phyloP scores from a whole-genome alignment of 1,284 basidiomycete species.

The Melampsora larici-populina region DNA sequence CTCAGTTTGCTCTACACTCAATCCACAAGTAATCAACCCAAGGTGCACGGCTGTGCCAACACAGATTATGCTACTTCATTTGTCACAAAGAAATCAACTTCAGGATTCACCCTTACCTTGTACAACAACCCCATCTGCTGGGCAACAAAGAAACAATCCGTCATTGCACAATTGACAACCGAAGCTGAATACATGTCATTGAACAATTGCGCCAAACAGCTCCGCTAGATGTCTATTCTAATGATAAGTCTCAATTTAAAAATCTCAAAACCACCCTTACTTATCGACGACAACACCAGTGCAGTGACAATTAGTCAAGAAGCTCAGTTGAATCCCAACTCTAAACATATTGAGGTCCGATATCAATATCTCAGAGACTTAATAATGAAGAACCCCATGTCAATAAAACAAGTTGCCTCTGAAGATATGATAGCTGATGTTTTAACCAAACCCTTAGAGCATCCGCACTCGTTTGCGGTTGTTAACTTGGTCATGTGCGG shows the following conservation, averaged over 20 bases:
- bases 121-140: too few species aligned
- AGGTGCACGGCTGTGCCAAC: constrained; percentile 11
- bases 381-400: neutral
- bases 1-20: neutral
- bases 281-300: too few species aligned
- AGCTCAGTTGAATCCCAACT: neutral
- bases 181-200: too few species aligned
- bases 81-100: too few species aligned
- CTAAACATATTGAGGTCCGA: constrained; percentile 14
- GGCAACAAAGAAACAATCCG: too few species aligned
- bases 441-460: too few species aligned
- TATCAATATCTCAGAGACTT: neutral
- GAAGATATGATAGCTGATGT: neutral
- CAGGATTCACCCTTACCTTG: too few species aligned
- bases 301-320: neutral
- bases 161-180: too few species aligned
- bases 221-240: constrained; percentile 3
- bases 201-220: neutral
- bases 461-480: too few species aligned
- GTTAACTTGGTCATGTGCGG: too few species aligned
- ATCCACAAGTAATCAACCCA: neutral
- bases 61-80: neutral
- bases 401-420: neutral
- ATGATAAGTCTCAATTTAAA: neutral
- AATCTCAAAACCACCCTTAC: neutral